Percentiles rank a stretch among this genome's conserved stretches.
phyloP scores from a whole-genome alignment of 371 early-diverging fungal genomes.

The Phascolomyces articulosus region DNA sequence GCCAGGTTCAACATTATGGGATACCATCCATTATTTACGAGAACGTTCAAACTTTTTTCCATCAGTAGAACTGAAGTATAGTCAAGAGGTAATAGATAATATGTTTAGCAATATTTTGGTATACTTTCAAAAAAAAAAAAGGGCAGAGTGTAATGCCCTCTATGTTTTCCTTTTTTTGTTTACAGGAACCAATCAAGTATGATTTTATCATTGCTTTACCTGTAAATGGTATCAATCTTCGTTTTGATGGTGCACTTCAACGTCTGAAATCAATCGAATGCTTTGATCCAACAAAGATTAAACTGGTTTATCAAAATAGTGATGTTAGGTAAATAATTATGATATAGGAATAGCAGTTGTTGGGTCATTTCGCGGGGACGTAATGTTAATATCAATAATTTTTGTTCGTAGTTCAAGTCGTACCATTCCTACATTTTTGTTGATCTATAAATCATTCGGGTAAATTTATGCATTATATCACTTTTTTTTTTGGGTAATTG shows the following conservation, averaged over 20 bases:
- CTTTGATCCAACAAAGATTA: conserved; percentile 62
- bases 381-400: background rate
- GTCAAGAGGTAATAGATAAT: conserved; percentile 52
- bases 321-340: conserved; percentile 60
- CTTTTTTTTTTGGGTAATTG: too few species aligned
- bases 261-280: conserved; percentile 68
- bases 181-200: conserved; percentile 58
- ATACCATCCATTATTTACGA: conserved; percentile 50
- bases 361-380: background rate
- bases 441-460: conserved; percentile 76
- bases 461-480: conserved; percentile 21
- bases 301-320: conserved; percentile 64
- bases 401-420: conserved; percentile 54
- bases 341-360: background rate
- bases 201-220: conserved; percentile 68
- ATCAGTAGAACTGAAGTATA: conserved; percentile 70
- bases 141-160: background rate
- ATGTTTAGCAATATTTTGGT: background rate
- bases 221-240: conserved; percentile 62
- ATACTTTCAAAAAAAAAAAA: background rate
- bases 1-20: conserved; percentile 63
- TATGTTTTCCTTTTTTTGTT: too few species aligned
- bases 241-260: conserved; percentile 67
- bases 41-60: conserved; percentile 57
- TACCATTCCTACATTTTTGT: conserved; percentile 66